phyloP scores from a whole-genome alignment of 768 basidiomycete genomes.

The Clitopilus hobsonii region DNA sequence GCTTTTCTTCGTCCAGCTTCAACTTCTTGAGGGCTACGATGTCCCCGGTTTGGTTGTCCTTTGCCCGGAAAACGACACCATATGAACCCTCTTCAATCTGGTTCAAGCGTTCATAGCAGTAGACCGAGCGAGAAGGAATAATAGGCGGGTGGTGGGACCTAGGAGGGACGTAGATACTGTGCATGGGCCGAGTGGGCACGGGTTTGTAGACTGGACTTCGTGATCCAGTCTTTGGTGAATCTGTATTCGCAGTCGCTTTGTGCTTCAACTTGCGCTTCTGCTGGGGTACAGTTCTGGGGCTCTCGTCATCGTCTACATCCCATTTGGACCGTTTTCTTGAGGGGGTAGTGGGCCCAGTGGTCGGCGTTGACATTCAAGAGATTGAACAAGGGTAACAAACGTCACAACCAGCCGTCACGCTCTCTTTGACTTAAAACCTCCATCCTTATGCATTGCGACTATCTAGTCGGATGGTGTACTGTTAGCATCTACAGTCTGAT shows the following conservation, averaged over 20 bases:
- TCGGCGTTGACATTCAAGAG: constrained; percentile 21
- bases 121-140: constrained; percentile 86
- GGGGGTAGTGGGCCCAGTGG: constrained; percentile 44
- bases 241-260: constrained; percentile 24
- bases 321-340: constrained; percentile 77
- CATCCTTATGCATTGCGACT: too few relatives aligned
- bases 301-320: constrained; percentile 45
- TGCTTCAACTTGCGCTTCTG: constrained; percentile 54
- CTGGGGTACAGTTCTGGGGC: constrained; percentile 26
- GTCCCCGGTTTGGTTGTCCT: constrained; percentile 90
- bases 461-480: not conserved
- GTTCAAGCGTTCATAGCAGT: constrained; percentile 90
- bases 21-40: constrained; percentile 97
- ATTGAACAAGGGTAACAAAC: not conserved
- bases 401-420: not conserved
- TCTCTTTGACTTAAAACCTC: too few relatives aligned
- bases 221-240: not conserved
- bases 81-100: constrained; percentile 99
- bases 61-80: constrained; percentile 94
- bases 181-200: constrained; percentile 20
- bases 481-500: constrained; percentile 28
- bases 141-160: constrained; percentile 77
- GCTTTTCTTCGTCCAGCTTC: constrained; percentile 97
- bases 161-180: constrained; percentile 73
- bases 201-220: constrained; percentile 12